Evolutionary conservation across 148 eudicot genomes (phyloP).

Genomic region (Chenopodium berlandieri): DNA sequence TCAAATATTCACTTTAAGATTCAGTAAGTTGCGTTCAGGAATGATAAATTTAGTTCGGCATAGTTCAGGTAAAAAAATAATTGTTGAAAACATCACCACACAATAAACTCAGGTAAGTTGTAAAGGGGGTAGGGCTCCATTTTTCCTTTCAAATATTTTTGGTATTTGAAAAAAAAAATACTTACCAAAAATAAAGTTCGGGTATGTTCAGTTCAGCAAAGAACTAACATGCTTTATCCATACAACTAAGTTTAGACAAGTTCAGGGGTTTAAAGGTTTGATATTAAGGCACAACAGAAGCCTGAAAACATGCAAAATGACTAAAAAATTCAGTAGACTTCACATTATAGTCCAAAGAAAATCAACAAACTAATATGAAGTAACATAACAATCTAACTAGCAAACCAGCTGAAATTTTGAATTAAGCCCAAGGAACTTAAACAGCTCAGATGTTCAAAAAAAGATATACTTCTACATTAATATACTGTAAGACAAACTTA

Average conservation of each 20-base stretch:
- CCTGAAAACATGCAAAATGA: too few species aligned
- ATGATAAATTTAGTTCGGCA: not conserved
- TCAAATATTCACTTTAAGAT: not conserved
- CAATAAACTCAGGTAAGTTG: not conserved
- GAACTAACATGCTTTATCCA: not conserved
- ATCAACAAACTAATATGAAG: not conserved
- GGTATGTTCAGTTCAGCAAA: too few species aligned
- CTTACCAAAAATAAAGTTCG: too few species aligned
- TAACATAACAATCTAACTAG: not conserved
- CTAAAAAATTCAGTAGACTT: too few species aligned
- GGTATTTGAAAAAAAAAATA: too few species aligned
- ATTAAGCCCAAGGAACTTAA: not conserved
- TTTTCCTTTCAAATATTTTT: too few species aligned
- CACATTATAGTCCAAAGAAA: not conserved
- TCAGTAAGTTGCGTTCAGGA: too few species aligned
- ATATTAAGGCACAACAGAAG: too few species aligned
- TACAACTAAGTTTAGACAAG: not conserved
- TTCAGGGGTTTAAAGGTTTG: not conserved
- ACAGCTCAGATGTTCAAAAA: not conserved
- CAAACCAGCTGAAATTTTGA: not conserved
- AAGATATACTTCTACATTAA: not conserved
- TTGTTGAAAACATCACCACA: not conserved
- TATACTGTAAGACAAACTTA: slow-evolving; percentile 42
- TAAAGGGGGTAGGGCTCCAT: too few species aligned
- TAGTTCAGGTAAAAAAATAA: not conserved